Conservation (phyloP, 139 green algal genomes). For the Edaphochlamys debaryana region DNA sequence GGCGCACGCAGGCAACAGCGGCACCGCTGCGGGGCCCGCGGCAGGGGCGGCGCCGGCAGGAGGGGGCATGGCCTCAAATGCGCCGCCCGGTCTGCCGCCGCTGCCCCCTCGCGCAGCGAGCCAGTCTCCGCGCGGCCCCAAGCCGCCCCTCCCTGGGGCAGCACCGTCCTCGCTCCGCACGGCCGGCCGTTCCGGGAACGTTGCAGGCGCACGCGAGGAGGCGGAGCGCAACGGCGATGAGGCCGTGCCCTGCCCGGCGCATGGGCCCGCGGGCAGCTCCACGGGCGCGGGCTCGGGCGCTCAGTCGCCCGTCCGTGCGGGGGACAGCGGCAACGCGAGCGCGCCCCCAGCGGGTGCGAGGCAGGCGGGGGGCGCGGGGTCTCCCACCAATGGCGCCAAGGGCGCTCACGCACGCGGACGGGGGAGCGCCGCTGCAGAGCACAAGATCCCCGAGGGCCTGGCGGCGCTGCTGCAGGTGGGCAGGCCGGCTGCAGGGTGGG, state of each 20-base stretch:
- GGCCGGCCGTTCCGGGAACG: neutral
- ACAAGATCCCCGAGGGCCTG: conserved; percentile 29
- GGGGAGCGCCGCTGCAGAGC: no score
- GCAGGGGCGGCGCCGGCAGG: neutral
- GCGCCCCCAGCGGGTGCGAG: no score
- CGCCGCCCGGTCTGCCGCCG: neutral
- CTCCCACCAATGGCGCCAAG: neutral
- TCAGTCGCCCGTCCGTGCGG: no score
- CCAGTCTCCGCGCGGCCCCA: neutral
- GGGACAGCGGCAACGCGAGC: no score
- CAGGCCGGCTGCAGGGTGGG: no score
- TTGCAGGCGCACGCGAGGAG: neutral
- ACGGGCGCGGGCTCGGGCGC: no score
- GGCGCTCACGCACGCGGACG: no score
- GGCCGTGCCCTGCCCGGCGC: neutral
- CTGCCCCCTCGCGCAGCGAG: neutral
- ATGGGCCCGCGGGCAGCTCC: neutral
- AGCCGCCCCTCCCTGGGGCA: neutral
- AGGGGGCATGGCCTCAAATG: neutral
- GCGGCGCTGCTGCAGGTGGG: conserved; percentile 23
- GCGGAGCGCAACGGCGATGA: neutral
- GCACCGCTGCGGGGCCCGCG: neutral
- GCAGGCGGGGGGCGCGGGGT: no score
- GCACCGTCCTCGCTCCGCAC: neutral
- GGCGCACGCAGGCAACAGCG: neutral